phyloP scores from a whole-genome alignment of 768 basidiomycete genomes.

The Panaeolus cyanescens region DNA sequence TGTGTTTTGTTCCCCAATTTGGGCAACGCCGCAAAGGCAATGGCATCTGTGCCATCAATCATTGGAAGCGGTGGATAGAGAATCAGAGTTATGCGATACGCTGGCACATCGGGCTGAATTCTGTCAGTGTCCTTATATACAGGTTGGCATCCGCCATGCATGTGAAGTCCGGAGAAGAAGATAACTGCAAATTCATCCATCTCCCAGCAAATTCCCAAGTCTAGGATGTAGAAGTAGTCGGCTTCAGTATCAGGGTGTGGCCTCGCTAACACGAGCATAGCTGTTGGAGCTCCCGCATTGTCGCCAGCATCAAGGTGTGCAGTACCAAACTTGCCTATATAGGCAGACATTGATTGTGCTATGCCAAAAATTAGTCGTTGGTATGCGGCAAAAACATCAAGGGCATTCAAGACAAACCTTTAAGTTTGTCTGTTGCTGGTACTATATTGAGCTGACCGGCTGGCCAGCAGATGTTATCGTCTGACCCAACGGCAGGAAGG shows the following conservation, averaged over 20 bases:
- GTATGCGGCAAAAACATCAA: neutral
- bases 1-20: neutral
- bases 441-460: conserved; percentile 5
- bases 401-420: neutral
- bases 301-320: conserved; percentile 12
- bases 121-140: neutral
- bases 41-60: conserved; percentile 1
- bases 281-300: conserved; percentile 1
- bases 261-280: neutral
- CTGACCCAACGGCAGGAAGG: neutral
- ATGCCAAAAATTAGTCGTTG: too few species aligned
- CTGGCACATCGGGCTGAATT: neutral
- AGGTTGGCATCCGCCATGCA: conserved; percentile 11
- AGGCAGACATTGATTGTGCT: neutral
- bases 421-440: neutral
- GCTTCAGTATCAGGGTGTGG: conserved; percentile 9
- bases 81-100: conserved; percentile 7
- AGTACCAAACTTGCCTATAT: conserved; percentile 7
- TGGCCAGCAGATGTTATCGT: conserved; percentile 1
- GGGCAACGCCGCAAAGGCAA: conserved; percentile 5
- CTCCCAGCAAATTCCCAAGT: conserved; percentile 9
- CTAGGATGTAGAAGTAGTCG: conserved; percentile 13
- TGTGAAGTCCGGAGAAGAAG: conserved; percentile 12
- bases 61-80: conserved; percentile 3
- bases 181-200: conserved; percentile 9